Percentiles rank a stretch among this genome's conserved stretches.
Conservation (phyloP, 228 moss, liverwort and hornwort genomes). For the Sphagnum fallax region DNA sequence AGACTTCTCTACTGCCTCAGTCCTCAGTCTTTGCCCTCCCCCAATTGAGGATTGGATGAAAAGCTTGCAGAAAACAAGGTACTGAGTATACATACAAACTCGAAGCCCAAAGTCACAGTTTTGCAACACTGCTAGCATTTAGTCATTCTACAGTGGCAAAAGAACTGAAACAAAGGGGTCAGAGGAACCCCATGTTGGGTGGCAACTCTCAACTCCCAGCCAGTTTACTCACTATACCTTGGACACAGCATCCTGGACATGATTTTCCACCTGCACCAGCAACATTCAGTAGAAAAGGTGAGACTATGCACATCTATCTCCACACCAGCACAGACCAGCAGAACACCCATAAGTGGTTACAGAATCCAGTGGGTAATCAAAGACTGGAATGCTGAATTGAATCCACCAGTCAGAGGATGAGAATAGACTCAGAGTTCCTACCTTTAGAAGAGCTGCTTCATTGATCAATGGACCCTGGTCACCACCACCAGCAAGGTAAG, state of each 20-base stretch:
- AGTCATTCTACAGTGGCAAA: too few relatives aligned
- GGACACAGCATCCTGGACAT: constrained; percentile 83
- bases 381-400: neutral
- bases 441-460: constrained; percentile 66
- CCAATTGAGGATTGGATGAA: too few relatives aligned
- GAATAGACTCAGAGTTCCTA: constrained; percentile 4
- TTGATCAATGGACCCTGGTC: constrained; percentile 95
- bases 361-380: too few relatives aligned
- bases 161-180: neutral
- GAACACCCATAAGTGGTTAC: too few relatives aligned
- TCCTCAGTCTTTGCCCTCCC: too few relatives aligned
- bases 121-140: too few relatives aligned
- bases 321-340: neutral
- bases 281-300: neutral
- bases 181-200: too few relatives aligned
- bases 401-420: neutral
- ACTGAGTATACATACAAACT: too few relatives aligned
- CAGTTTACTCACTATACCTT: constrained; percentile 45
- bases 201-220: too few relatives aligned
- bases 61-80: too few relatives aligned
- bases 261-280: constrained; percentile 57
- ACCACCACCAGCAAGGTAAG: constrained; percentile 2
- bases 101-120: too few relatives aligned
- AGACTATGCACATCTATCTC: neutral
- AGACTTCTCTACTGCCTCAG: neutral